Conservation (phyloP, 208 protist species). For the Lotmaria passim region DNA sequence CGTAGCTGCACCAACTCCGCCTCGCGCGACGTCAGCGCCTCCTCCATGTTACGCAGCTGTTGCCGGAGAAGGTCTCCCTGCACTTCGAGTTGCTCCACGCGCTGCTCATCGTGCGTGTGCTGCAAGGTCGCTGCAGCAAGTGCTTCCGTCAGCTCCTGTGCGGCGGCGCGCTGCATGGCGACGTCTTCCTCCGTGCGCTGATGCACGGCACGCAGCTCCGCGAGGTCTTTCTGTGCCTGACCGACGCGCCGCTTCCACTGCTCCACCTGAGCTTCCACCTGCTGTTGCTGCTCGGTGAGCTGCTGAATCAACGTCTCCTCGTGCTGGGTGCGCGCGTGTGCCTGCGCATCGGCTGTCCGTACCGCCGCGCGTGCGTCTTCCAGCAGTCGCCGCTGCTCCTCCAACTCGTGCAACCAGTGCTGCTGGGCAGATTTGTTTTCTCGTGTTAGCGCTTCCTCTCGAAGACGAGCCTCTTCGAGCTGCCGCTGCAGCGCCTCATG, state of each 20-base stretch:
- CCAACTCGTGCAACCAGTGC: constrained; percentile 30
- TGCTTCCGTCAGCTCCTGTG: constrained; percentile 20
- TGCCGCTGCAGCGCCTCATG: constrained; percentile 11
- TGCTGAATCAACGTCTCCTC: constrained; percentile 8
- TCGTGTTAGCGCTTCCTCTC: constrained; percentile 11
- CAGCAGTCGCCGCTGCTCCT: constrained; percentile 28
- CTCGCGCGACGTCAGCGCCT: constrained; percentile 18
- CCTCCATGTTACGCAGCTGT: constrained; percentile 19
- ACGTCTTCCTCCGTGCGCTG: constrained; percentile 32
- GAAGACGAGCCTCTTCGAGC: constrained; percentile 10
- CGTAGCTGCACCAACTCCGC: constrained; percentile 22
- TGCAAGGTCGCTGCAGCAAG: constrained; percentile 27
- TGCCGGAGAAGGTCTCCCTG: constrained; percentile 8
- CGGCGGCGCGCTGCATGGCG: constrained; percentile 18
- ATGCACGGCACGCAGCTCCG: constrained; percentile 35
- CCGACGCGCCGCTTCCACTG: constrained; percentile 15
- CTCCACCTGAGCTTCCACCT: constrained; percentile 18
- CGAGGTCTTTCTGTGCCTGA: constrained; percentile 21
- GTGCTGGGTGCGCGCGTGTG: background rate
- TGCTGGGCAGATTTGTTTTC: constrained; percentile 20
- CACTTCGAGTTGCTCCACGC: constrained; percentile 10
- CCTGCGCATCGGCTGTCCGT: constrained; percentile 6
- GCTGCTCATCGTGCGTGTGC: constrained; percentile 22
- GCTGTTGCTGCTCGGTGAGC: constrained; percentile 14
- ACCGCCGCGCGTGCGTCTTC: constrained; percentile 15